Evolutionary conservation across 23 red algal species (phyloP), one percentile per base, ranked within the genome.

Genomic region (Agarophyton chilense): DNA sequence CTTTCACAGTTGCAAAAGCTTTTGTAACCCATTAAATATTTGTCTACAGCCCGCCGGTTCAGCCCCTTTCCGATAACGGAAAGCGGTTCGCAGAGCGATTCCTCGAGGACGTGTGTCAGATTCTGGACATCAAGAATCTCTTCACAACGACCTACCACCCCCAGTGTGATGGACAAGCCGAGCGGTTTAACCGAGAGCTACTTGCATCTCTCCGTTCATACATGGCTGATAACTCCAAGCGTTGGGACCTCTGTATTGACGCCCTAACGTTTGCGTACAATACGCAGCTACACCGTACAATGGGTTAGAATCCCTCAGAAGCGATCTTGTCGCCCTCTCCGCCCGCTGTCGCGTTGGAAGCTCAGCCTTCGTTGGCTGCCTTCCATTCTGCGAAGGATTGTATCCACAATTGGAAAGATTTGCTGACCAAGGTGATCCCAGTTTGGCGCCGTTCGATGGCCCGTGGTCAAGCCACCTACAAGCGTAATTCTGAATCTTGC

Each of bases 131-230:
- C 16, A 9, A 64, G 53, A 34, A 83, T 17, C 25, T 60, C 22
- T 63, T 64, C 24, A 61, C 78, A 10, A 54, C 42, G 9, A 82
- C 78, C 42, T 82, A 82, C 26, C 78, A 82, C 50, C n/a, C n/a
- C n/a, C n/a, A n/a, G n/a, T n/a, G n/a, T n/a, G n/a, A n/a, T n/a
- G n/a, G n/a, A n/a, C n/a, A 82, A 9, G 51, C 61, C 4, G 51
- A 62, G 14, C n/a, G 78, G 4, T 82, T 61, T 60, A 82, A 82
- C 51, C 47, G 78, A 4, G 34, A 16, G 4, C 11, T 60, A 12
- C 52, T 82, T 33, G 3, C n/a, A 21, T 14, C 39, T 1, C 25
- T 57, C 3, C 35, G 43, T 5, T 10, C 43, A 4, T 77, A 22
- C 32, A 54, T 36, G 26, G 39, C 19, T 33, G 78, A 51, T 13